Conservation (phyloP, 768 basidiomycete species). For the Kondoa malvinella region DNA sequence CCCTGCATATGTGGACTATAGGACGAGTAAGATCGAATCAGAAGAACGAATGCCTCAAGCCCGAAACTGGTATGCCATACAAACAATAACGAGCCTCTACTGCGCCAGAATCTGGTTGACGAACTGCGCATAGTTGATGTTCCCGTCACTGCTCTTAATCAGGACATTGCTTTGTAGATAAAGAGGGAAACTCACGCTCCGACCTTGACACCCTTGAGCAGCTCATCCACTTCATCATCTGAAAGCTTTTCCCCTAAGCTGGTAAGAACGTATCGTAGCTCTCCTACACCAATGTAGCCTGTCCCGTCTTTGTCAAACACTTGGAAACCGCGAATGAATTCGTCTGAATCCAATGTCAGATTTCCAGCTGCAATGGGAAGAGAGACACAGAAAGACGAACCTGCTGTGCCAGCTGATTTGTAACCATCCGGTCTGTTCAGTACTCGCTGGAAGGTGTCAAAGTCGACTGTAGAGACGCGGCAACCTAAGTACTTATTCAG, state of each 20-base stretch:
- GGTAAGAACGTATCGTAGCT: conserved; percentile 81
- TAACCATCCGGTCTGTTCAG: conserved; percentile 90
- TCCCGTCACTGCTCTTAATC: conserved; percentile 54
- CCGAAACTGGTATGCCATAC: not conserved
- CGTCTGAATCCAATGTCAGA: conserved; percentile 43
- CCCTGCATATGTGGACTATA: not conserved
- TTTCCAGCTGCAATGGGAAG: not conserved
- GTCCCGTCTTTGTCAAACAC: conserved; percentile 95
- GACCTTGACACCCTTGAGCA: conserved; percentile 87
- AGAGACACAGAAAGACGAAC: conserved; percentile 35
- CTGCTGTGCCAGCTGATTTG: conserved; percentile 89
- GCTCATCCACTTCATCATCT: conserved; percentile 93
- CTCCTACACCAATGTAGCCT: conserved; percentile 67
- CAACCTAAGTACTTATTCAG: not conserved
- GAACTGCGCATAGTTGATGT: conserved; percentile 93
- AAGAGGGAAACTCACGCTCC: conserved; percentile 1
- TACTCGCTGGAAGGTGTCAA: conserved; percentile 74
- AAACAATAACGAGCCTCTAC: conserved; percentile 30
- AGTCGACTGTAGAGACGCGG: conserved; percentile 52
- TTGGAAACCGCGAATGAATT: conserved; percentile 97
- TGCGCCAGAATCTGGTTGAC: conserved; percentile 85
- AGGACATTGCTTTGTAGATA: not conserved
- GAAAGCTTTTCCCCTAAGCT: conserved; percentile 97
- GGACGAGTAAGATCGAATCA: not conserved
- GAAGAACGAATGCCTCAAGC: not conserved